phyloP scores from a whole-genome alignment of 441 rosid genomes.

The Capsella rubella region DNA sequence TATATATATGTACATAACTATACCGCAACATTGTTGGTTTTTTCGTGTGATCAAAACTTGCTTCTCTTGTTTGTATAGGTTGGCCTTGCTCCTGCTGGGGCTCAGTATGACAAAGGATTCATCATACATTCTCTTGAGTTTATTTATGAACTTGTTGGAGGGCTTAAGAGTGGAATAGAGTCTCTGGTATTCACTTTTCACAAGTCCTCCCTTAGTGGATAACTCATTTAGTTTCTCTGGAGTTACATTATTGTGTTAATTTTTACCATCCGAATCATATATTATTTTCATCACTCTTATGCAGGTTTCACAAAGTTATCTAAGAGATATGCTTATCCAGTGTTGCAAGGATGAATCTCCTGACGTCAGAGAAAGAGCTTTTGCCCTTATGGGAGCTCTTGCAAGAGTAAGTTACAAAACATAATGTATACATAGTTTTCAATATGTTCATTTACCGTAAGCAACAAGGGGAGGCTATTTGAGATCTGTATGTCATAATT shows the following conservation, averaged over 20 bases:
- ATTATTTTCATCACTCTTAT: background rate
- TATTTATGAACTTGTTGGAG: background rate
- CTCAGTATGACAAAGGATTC: background rate
- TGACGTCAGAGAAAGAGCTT: conserved; percentile 88
- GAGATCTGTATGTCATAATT: background rate
- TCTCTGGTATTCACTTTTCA: background rate
- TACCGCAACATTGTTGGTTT: background rate
- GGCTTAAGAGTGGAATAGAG: background rate
- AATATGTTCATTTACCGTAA: background rate
- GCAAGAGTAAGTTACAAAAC: conserved; percentile 70
- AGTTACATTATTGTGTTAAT: background rate
- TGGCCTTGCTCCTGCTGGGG: background rate
- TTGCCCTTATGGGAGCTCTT: conserved; percentile 95
- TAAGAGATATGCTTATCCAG: conserved; percentile 82
- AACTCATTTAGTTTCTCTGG: background rate
- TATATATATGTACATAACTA: background rate
- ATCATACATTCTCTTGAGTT: background rate
- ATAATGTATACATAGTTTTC: background rate
- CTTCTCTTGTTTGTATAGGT: background rate
- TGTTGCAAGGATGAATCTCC: conserved; percentile 80
- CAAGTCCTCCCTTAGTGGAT: background rate
- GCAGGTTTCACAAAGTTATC: conserved; percentile 80
- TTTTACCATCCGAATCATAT: background rate
- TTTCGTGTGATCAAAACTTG: background rate
- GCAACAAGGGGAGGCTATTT: background rate